Percentiles rank a stretch among this genome's conserved stretches.
Conservation (phyloP, 2,329 filamentous ascomycete species). For the Venturia aucupariae region DNA sequence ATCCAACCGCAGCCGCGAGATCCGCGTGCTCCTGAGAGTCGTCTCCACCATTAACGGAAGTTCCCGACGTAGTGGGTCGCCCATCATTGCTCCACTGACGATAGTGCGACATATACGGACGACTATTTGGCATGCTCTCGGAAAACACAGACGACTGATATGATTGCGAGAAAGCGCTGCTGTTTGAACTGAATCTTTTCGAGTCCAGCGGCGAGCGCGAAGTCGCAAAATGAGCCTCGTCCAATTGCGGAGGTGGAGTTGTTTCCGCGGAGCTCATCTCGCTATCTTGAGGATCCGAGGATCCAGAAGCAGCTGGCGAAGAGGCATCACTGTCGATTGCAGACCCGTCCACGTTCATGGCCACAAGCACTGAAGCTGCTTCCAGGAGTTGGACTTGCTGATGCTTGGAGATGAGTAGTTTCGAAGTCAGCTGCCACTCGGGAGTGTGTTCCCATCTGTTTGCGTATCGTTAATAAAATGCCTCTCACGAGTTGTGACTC, state of each 20-base stretch:
- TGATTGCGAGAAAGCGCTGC: conserved; percentile 55
- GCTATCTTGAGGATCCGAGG: conserved; percentile 65
- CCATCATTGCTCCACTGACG: conserved; percentile 65
- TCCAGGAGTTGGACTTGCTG: conserved; percentile 97
- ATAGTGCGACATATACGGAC: conserved; percentile 48
- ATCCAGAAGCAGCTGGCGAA: conserved; percentile 72
- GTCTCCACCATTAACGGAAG: conserved; percentile 53
- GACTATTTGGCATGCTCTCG: conserved; percentile 42
- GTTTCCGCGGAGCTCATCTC: conserved; percentile 81
- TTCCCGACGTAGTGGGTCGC: conserved; percentile 64
- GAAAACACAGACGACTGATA: conserved; percentile 65
- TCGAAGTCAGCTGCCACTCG: conserved; percentile 94
- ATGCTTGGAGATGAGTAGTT: conserved; percentile 97
- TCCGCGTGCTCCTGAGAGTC: conserved; percentile 67
- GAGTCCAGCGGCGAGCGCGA: not conserved
- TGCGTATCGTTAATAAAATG: conserved; percentile 7
- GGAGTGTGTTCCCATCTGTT: conserved; percentile 97
- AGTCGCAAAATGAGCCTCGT: not conserved
- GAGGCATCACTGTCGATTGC: conserved; percentile 71
- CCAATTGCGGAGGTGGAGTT: conserved; percentile 70
- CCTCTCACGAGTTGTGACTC: conserved; percentile 9
- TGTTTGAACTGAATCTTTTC: conserved; percentile 41
- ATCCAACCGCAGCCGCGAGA: conserved; percentile 79
- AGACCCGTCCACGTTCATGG: conserved; percentile 65
- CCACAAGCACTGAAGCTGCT: conserved; percentile 88